These are phyloP conservation scores for Theobroma cacao DNA, from an alignment of 345 rosid genomes.

Conservation along the genomic window DNA sequence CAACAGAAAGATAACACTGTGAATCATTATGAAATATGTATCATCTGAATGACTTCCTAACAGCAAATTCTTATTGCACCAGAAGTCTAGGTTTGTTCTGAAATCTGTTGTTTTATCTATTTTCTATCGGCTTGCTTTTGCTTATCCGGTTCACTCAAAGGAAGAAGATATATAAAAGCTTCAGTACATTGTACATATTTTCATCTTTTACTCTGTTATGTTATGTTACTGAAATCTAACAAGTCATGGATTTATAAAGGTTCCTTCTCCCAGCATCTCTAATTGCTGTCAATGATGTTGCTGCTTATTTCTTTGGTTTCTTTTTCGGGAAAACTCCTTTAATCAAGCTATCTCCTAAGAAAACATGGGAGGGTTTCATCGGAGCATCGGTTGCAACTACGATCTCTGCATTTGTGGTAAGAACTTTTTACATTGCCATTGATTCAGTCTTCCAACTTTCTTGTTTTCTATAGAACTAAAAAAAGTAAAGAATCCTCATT, in stretches of 20 bases:
- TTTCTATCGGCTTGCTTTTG: too few species aligned
- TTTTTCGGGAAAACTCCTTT: slow-evolving; percentile 91
- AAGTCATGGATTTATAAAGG: slow-evolving; percentile 34
- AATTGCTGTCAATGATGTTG: slow-evolving; percentile 84
- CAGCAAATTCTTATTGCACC: too few species aligned
- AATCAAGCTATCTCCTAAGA: slow-evolving; percentile 91
- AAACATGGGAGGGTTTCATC: slow-evolving; percentile 98
- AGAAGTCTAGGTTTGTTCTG: too few species aligned
- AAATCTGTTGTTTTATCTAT: background rate
- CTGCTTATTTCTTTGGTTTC: slow-evolving; percentile 87
- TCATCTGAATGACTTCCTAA: too few species aligned
- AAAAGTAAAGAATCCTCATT: background rate
- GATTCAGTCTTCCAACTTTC: background rate
- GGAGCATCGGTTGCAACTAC: slow-evolving; percentile 88
- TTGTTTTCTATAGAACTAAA: background rate
- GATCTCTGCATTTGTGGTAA: slow-evolving; percentile 82
- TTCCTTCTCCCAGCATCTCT: slow-evolving; percentile 94
- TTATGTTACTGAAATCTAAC: background rate
- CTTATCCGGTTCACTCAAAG: too few species aligned
- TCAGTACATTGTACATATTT: background rate
- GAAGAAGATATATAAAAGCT: too few species aligned
- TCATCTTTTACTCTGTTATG: background rate
- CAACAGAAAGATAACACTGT: too few species aligned
- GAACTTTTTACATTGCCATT: background rate
- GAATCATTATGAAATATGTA: too few species aligned